Conservation (phyloP, 768 basidiomycete genomes). For the Flagelloscypha sp. region DNA sequence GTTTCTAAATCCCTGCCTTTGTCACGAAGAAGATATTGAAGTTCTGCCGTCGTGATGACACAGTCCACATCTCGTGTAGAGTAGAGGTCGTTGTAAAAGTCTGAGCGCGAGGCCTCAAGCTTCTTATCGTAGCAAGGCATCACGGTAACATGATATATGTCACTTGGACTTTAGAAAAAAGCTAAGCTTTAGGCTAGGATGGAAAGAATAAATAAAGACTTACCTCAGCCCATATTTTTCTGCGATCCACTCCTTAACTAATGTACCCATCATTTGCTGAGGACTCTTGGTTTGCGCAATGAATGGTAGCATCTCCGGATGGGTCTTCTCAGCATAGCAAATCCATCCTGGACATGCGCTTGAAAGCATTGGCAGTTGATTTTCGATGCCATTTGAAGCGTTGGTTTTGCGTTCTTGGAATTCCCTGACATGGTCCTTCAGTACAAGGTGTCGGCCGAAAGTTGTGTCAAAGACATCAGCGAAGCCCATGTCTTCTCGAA, state of each 20-base stretch:
- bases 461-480: constrained; percentile 89
- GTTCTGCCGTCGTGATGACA: constrained; percentile 93
- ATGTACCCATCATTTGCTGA: constrained; percentile 87
- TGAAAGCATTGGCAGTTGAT: constrained; percentile 78
- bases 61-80: constrained; percentile 92
- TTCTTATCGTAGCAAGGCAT: constrained; percentile 99
- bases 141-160: constrained; percentile 92
- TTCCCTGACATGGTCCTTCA: constrained; percentile 76
- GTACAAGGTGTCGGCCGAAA: constrained; percentile 80
- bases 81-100: constrained; percentile 80
- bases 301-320: constrained; percentile 87
- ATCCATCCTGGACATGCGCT: constrained; percentile 99
- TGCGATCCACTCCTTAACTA: constrained; percentile 88
- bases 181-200: too few species aligned
- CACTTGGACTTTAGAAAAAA: constrained; percentile 61
- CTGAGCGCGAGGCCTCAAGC: constrained; percentile 89
- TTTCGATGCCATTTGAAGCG: constrained; percentile 13
- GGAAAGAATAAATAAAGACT: constrained; percentile 22
- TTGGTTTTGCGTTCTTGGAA: constrained; percentile 61
- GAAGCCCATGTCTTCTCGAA: constrained; percentile 59
- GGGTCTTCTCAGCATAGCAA: constrained; percentile 98
- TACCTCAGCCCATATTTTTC: constrained; percentile 58
- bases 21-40: constrained; percentile 77
- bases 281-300: constrained; percentile 85
- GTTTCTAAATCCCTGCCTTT: constrained; percentile 68